phyloP scores from a whole-genome alignment of 352 stramenopile genomes.

The Pythium monospermum region DNA sequence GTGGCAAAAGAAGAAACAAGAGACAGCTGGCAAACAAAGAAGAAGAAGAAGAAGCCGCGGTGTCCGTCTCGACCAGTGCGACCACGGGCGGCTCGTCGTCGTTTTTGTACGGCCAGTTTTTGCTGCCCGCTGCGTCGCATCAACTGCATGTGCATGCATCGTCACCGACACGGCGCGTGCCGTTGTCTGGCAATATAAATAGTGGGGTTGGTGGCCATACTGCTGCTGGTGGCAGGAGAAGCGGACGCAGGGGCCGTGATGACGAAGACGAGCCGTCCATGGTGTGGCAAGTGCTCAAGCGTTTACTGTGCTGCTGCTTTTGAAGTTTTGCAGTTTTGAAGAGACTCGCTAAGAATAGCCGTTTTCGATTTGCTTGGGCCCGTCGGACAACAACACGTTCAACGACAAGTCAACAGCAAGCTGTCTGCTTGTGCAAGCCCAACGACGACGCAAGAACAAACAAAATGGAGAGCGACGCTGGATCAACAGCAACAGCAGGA shows the following conservation, averaged over 20 bases:
- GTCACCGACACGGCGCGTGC: not conserved
- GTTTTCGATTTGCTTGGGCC: not conserved
- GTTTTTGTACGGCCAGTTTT: slow-evolving; percentile 20
- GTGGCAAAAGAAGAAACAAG: too few species aligned
- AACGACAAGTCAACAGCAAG: too few species aligned
- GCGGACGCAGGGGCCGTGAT: too few species aligned
- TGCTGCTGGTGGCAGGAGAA: too few species aligned
- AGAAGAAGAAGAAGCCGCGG: slow-evolving; percentile 20
- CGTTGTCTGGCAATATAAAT: too few species aligned
- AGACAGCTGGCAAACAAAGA: slow-evolving; percentile 3
- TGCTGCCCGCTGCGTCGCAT: too few species aligned
- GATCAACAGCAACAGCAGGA: too few species aligned
- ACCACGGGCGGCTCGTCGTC: slow-evolving; percentile 37
- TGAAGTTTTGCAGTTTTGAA: not conserved
- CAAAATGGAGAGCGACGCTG: slow-evolving; percentile 1
- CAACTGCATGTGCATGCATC: too few species aligned
- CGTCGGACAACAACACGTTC: too few species aligned
- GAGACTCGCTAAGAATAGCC: too few species aligned
- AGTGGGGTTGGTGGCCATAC: too few species aligned
- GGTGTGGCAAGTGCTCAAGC: slow-evolving; percentile 25
- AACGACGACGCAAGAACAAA: not conserved
- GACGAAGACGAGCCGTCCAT: slow-evolving; percentile 5
- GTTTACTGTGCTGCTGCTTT: slow-evolving; percentile 33
- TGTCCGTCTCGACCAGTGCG: slow-evolving; percentile 16
- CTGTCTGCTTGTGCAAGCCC: too few species aligned